phyloP scores from a whole-genome alignment of 2,329 filamentous ascomycete genomes.

The Aspergillus fumigatiaffinis region DNA sequence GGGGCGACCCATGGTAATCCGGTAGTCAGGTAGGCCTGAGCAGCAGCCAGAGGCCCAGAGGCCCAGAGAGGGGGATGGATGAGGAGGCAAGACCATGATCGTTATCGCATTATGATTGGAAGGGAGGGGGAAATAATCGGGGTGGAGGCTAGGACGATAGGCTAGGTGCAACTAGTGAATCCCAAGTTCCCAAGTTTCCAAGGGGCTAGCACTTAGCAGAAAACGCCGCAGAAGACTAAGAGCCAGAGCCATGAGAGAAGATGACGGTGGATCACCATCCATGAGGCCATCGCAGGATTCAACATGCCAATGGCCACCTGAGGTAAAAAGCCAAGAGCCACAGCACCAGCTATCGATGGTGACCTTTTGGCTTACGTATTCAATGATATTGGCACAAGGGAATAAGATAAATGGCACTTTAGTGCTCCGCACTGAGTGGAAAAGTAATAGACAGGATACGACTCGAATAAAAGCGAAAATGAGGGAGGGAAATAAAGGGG shows the following conservation, averaged over 20 bases:
- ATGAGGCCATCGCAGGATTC: slow-evolving; percentile 16
- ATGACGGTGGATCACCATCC: slow-evolving; percentile 17
- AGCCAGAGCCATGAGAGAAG: slow-evolving; percentile 2
- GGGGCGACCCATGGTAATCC: not conserved
- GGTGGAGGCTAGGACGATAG: slow-evolving; percentile 1
- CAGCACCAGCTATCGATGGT: not conserved
- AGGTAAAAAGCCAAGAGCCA: not conserved
- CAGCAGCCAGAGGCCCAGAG: slow-evolving; percentile 3
- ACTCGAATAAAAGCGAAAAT: not conserved
- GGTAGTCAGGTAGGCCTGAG: slow-evolving; percentile 11
- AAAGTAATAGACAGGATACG: not conserved
- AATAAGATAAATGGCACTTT: not conserved
- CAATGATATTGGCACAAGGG: not conserved
- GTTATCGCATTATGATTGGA: not conserved
- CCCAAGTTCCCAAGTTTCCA: slow-evolving; percentile 10
- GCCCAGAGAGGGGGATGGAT: slow-evolving; percentile 10
- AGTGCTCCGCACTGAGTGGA: not conserved
- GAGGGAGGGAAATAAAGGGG: not conserved
- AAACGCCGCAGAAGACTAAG: slow-evolving; percentile 6
- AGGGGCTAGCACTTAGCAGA: slow-evolving; percentile 9
- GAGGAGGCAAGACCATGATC: slow-evolving; percentile 2
- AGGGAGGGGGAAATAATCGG: not conserved
- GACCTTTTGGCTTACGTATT: not conserved
- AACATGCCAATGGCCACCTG: slow-evolving; percentile 4
- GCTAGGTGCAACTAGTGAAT: slow-evolving; percentile 21